Percentiles rank a stretch among this genome's conserved stretches.
Conservation (phyloP, 176 grass and related monocot species). For the Ampelocalamus luodianensis region DNA sequence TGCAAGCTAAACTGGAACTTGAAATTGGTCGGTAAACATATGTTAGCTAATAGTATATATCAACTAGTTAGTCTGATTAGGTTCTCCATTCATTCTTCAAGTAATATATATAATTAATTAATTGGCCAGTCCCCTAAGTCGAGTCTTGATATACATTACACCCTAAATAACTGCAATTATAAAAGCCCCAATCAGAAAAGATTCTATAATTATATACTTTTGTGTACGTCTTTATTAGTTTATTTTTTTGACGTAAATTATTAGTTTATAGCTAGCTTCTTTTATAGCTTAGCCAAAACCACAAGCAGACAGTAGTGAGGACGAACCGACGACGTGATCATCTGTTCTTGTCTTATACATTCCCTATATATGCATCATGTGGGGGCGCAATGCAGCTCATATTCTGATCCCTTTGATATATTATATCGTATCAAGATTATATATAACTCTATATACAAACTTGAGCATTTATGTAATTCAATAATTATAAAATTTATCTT, state of each 20-base stretch:
- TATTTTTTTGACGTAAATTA: no score
- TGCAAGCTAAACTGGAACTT: background rate
- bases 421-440: background rate
- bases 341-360: constrained; percentile 42
- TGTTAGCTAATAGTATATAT: background rate
- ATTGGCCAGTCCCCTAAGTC: background rate
- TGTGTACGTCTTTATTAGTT: constrained; percentile 17
- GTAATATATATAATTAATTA: constrained; percentile 19
- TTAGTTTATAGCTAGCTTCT: constrained; percentile 14
- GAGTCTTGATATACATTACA: background rate
- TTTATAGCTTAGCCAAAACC: constrained; percentile 22
- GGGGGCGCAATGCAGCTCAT: background rate
- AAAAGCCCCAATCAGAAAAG: background rate
- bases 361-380: constrained; percentile 35
- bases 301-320: constrained; percentile 32
- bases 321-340: constrained; percentile 29
- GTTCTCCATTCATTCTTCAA: background rate
- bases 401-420: background rate
- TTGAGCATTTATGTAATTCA: background rate
- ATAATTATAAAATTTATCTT: background rate
- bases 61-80: background rate
- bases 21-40: background rate
- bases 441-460: background rate
- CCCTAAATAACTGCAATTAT: background rate
- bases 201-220: background rate